Conservation (phyloP, 805 yeast genomes). For the Yamadazyma ubonensis region DNA sequence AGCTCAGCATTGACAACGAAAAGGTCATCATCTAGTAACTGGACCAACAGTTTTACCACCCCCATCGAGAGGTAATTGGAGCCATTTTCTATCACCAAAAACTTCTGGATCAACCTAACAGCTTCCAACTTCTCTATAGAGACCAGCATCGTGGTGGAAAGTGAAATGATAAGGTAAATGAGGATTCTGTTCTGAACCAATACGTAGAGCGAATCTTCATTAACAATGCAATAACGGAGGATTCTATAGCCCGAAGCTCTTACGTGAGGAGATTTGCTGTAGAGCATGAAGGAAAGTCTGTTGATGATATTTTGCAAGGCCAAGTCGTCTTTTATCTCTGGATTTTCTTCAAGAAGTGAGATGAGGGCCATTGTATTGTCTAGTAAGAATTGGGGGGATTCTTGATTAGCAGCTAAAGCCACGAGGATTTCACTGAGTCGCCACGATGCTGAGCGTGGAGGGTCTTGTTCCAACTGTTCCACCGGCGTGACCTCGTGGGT, state of each 20-base stretch:
- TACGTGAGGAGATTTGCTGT: constrained; percentile 57
- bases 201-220: constrained; percentile 51
- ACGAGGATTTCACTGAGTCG: constrained; percentile 61
- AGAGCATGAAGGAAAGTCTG: constrained; percentile 59
- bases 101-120: constrained; percentile 62
- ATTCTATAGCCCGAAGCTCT: constrained; percentile 76
- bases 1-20: constrained; percentile 22
- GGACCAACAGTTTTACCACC: constrained; percentile 62
- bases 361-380: constrained; percentile 54
- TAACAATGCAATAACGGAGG: constrained; percentile 61
- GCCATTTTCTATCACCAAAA: constrained; percentile 55
- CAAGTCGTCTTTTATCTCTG: constrained; percentile 63
- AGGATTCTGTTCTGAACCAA: constrained; percentile 59
- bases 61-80: constrained; percentile 55
- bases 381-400: constrained; percentile 17
- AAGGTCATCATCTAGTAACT: constrained; percentile 47
- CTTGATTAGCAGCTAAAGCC: constrained; percentile 47
- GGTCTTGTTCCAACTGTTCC: background rate
- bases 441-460: constrained; percentile 47
- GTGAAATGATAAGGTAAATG: constrained; percentile 58
- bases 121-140: constrained; percentile 73
- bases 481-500: constrained; percentile 4
- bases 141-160: constrained; percentile 57
- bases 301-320: constrained; percentile 56
- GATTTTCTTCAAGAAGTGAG: constrained; percentile 51